Conservation (phyloP, 306 rosid species). For the Luffa aegyptiaca region DNA sequence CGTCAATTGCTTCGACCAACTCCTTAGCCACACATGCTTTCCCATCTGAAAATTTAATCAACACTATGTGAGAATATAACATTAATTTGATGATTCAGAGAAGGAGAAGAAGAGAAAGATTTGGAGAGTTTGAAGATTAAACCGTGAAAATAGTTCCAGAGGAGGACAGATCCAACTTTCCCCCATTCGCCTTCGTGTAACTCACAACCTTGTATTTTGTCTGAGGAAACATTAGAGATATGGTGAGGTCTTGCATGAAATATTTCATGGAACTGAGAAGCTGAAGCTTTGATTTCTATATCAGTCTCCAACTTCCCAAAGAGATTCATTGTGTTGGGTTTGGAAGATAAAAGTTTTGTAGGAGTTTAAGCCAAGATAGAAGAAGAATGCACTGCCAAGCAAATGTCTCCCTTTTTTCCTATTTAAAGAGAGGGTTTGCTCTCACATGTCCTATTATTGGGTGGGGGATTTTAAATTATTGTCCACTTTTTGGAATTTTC, state of each 20-base stretch:
- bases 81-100: too few species aligned
- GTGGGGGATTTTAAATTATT: too few species aligned
- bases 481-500: too few species aligned
- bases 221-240: neutral
- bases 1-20: neutral
- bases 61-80: too few species aligned
- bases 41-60: neutral
- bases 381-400: too few species aligned
- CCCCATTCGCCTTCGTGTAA: conserved; percentile 3
- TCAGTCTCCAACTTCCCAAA: neutral
- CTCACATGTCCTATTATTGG: too few species aligned
- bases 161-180: neutral
- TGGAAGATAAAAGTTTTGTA: too few species aligned
- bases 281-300: neutral
- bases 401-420: too few species aligned
- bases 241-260: neutral
- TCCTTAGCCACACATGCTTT: neutral
- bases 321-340: neutral
- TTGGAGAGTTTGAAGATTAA: neutral
- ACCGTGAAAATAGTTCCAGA: neutral
- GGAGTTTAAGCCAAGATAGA: neutral
- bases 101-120: too few species aligned
- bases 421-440: too few species aligned
- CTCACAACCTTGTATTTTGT: neutral
- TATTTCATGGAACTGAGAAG: neutral